phyloP scores from a whole-genome alignment of 345 rosid genomes.

The thale cress (Arabidopsis thaliana) region TAIR10.1 NC_003071.7:18724501-18725000 shows the following conservation, averaged over 20 bases:
- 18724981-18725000: neutral
- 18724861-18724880: slow-evolving; percentile 35
- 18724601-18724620: too few species aligned
- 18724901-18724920: slow-evolving; percentile 30
- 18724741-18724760: slow-evolving; percentile 8
- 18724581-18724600: neutral
- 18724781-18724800: slow-evolving; percentile 28
- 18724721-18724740: neutral
- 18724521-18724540: slow-evolving; percentile 10
- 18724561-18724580: neutral
- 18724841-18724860: slow-evolving; percentile 20
- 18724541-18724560: neutral
- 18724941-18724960: slow-evolving; percentile 36
- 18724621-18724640: neutral
- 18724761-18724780: slow-evolving; percentile 36
- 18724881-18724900: slow-evolving; percentile 37
- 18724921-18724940: slow-evolving; percentile 7
- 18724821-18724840: slow-evolving; percentile 11
- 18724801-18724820: slow-evolving; percentile 17
- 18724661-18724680: neutral
- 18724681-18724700: neutral
- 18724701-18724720: neutral
- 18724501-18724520: slow-evolving; percentile 16
- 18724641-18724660: neutral
- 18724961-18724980: slow-evolving; percentile 22